These are phyloP conservation scores for Citrus glauca DNA, from an alignment of 345 rosid species.

Conservation along the genomic window DNA sequence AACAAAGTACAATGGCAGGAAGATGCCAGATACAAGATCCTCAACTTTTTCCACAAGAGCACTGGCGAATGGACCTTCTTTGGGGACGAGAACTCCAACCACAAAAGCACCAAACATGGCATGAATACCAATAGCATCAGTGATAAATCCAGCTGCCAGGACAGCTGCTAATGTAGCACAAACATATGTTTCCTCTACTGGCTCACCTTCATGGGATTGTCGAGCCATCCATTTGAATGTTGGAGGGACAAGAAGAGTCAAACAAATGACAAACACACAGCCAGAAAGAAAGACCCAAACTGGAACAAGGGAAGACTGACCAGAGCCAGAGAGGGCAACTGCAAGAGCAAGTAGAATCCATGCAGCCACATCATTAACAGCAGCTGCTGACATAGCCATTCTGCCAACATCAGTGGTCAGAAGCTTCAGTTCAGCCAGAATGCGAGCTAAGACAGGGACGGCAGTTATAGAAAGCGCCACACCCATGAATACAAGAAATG, in stretches of 20 bases:
- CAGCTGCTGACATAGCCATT: conserved; percentile 84
- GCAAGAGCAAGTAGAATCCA: conserved; percentile 88
- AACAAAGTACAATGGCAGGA: conserved; percentile 69
- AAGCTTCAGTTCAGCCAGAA: conserved; percentile 77
- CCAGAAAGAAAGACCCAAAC: conserved; percentile 72
- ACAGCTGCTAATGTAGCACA: conserved; percentile 56
- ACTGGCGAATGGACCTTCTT: conserved; percentile 67
- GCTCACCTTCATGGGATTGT: conserved; percentile 72
- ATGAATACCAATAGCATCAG: conserved; percentile 72
- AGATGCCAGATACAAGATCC: conserved; percentile 75
- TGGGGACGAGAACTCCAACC: conserved; percentile 64
- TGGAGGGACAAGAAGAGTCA: conserved; percentile 38
- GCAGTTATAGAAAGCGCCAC: conserved; percentile 85
- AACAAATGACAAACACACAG: conserved; percentile 35
- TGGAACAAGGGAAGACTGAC: conserved; percentile 45
- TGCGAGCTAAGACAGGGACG: conserved; percentile 77
- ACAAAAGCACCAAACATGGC: conserved; percentile 84
- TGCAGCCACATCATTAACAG: conserved; percentile 73
- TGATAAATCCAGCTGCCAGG: conserved; percentile 60
- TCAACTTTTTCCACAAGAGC: conserved; percentile 70
- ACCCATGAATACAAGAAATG: conserved; percentile 81
- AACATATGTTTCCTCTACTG: conserved; percentile 54
- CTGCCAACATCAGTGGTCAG: conserved; percentile 71
- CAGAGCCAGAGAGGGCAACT: conserved; percentile 63
- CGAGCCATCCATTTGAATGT: conserved; percentile 53